Conservation (phyloP, 1,284 basidiomycete genomes). For the Ustilago tritici region DNA sequence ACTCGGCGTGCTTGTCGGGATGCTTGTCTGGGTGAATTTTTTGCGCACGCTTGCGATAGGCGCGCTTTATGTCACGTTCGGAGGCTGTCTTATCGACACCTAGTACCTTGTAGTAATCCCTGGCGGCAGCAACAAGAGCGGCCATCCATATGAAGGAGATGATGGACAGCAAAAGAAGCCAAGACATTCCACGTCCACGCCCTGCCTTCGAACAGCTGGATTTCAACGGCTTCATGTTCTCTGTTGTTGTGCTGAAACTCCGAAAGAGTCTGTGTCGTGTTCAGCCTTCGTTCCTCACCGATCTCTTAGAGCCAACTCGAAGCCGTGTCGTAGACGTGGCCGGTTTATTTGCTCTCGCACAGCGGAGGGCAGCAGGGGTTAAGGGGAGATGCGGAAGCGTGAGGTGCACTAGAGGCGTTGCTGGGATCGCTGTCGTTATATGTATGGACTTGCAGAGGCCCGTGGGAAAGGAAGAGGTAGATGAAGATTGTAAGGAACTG, state of each 20-base stretch:
- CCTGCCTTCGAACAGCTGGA: not conserved
- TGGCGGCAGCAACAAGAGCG: constrained; percentile 49
- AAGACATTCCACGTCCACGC: constrained; percentile 8
- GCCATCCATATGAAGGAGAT: constrained; percentile 30
- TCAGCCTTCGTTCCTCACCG: not conserved
- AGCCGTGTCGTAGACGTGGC: not conserved
- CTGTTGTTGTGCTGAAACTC: not conserved
- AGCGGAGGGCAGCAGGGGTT: not conserved
- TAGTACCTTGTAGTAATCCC: constrained; percentile 67
- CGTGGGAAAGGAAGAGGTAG: not conserved
- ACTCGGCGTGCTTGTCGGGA: constrained; percentile 67
- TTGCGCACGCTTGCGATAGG: constrained; percentile 66
- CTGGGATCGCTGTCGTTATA: not conserved
- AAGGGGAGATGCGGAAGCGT: not conserved
- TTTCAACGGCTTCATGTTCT: constrained; percentile 46
- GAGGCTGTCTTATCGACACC: constrained; percentile 61
- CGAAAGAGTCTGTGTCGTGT: not conserved
- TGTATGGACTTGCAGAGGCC: not conserved
- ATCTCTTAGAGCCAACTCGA: not conserved
- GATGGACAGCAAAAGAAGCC: constrained; percentile 27
- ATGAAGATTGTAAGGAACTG: not conserved
- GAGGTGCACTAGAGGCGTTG: not conserved
- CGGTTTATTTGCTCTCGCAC: not conserved
- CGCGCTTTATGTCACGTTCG: constrained; percentile 67
- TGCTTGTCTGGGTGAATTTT: constrained; percentile 69